Base-by-base conservation (phyloP, 1,284 basidiomycete species). In the Ustilago curta region DNA sequence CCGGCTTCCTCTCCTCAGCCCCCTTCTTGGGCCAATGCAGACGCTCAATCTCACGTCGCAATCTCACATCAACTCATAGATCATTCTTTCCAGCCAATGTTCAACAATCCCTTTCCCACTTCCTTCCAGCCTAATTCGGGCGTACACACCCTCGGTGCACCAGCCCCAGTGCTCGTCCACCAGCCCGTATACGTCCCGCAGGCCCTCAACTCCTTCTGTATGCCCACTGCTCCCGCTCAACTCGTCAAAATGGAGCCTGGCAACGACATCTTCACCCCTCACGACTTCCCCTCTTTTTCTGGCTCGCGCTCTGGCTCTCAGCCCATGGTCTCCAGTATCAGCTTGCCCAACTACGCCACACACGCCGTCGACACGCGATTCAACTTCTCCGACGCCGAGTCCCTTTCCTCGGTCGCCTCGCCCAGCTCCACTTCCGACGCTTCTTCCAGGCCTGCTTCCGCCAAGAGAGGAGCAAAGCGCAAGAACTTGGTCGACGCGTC, bases 251-350 rank as follows among this genome's bases (percentile, higher is more conserved):
- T 61, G 61, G 68, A 70, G 40, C 59, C 62, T 6, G 50, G 37
- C 35, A 43, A 59, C 35, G 62, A 70, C 53, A 31, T 64, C 12
- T 70, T 70, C 29, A 19, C 58, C 14, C 44, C 67, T 35, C 61
- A 52, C 42, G 57, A 64, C 31, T 70, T 53, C 11, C 21, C 56
- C 19, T 19, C 59, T 8, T 65, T 55, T 39, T 49, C 49, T 40
- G 48, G 18, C 40, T 68, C 65, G 2, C 70, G 55, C 43, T 49
- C 49, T 40, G 48, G 18, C 40, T 68, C 65, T 3, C 70, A 67
- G 32, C 57, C 65, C 50, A 69, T 73, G 70, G 40, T 68, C 11
- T 39, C 61, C 8, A 65, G 54, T 51, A 69, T 73, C 58, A 73
- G 70, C 27, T 50, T 73, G 29, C 70, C 70, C 23, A 68, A 47